Percentiles rank a stretch among this genome's conserved stretches.
Conservation (phyloP, 2,329 filamentous ascomycete species). For the Penicillium capsulatum region DNA sequence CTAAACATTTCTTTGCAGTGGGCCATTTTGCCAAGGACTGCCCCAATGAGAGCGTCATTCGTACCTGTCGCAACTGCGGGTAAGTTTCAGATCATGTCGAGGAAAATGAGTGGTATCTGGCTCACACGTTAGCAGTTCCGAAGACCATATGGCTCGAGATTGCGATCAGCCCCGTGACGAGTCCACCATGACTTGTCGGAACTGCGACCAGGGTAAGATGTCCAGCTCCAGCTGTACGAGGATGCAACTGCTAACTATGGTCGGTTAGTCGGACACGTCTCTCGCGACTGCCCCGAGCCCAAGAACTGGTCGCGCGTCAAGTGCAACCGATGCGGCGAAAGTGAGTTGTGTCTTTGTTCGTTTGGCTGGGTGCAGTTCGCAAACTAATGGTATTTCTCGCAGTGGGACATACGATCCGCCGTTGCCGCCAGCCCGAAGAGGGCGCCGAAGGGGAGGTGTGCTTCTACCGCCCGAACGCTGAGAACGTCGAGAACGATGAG, state of each 20-base stretch:
- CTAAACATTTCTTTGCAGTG: constrained; percentile 26
- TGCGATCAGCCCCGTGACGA: constrained; percentile 43
- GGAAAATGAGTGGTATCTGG: neutral
- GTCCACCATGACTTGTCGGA: constrained; percentile 42
- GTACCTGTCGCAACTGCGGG: constrained; percentile 46
- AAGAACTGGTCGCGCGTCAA: constrained; percentile 44
- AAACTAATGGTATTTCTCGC: too few species aligned
- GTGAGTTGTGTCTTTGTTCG: too few species aligned
- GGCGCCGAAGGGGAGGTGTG: too few species aligned
- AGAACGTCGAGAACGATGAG: too few species aligned
- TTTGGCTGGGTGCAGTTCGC: too few species aligned
- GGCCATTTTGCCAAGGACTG: constrained; percentile 48
- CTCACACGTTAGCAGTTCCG: constrained; percentile 30
- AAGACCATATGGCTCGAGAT: constrained; percentile 42
- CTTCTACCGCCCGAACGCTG: too few species aligned
- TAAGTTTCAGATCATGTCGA: constrained; percentile 18
- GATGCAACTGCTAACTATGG: constrained; percentile 8
- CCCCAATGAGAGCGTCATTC: constrained; percentile 29
- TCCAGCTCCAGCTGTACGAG: neutral
- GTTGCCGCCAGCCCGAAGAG: constrained; percentile 27
- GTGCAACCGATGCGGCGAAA: constrained; percentile 44
- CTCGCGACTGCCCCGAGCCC: constrained; percentile 43
- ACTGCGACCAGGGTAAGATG: constrained; percentile 44
- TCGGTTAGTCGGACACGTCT: constrained; percentile 38
- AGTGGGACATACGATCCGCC: constrained; percentile 44